Evolutionary conservation across 2,329 filamentous ascomycete species (phyloP).

Genomic region (Xylaria sp.): DNA sequence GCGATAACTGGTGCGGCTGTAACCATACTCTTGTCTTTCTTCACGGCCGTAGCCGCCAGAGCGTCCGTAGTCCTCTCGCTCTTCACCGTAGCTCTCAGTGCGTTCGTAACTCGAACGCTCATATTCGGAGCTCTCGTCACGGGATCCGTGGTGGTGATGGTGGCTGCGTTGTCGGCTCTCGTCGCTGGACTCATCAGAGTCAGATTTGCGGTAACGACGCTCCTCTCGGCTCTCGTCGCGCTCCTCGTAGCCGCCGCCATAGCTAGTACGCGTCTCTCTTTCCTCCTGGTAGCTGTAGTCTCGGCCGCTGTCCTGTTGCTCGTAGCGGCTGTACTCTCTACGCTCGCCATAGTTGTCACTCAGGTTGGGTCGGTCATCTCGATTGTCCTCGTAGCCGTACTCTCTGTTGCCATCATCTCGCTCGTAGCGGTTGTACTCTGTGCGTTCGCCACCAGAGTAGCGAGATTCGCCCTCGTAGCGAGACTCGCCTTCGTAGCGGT

Average conservation of each 20-base stretch:
- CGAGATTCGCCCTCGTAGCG: slow-evolving; percentile 44
- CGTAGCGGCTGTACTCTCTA: slow-evolving; percentile 46
- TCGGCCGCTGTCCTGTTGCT: slow-evolving; percentile 53
- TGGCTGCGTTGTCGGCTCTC: slow-evolving; percentile 25
- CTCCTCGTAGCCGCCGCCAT: slow-evolving; percentile 37
- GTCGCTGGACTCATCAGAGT: slow-evolving; percentile 23
- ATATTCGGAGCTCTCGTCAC: slow-evolving; percentile 20
- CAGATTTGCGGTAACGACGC: slow-evolving; percentile 31
- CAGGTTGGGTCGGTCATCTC: slow-evolving; percentile 12
- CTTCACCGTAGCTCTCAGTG: slow-evolving; percentile 15
- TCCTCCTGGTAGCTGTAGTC: slow-evolving; percentile 47
- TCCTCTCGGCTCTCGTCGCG: slow-evolving; percentile 51
- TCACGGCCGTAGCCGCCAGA: slow-evolving; percentile 17
- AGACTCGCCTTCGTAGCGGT: slow-evolving; percentile 58
- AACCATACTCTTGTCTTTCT: slow-evolving; percentile 15
- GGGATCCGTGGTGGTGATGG: slow-evolving; percentile 21
- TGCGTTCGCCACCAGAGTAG: slow-evolving; percentile 49
- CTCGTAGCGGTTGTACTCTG: slow-evolving; percentile 59
- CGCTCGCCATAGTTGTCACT: slow-evolving; percentile 17
- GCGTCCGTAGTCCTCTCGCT: slow-evolving; percentile 10
- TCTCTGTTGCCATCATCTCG: slow-evolving; percentile 45
- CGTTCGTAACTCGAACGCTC: slow-evolving; percentile 18
- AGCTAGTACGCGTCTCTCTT: slow-evolving; percentile 10
- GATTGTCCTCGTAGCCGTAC: slow-evolving; percentile 43
- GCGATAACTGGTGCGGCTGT: slow-evolving; percentile 10